Evolutionary conservation across 139 green algal species (phyloP), one percentile per base, ranked within the genome.

Genomic region (Picochlorum sp.): DNA sequence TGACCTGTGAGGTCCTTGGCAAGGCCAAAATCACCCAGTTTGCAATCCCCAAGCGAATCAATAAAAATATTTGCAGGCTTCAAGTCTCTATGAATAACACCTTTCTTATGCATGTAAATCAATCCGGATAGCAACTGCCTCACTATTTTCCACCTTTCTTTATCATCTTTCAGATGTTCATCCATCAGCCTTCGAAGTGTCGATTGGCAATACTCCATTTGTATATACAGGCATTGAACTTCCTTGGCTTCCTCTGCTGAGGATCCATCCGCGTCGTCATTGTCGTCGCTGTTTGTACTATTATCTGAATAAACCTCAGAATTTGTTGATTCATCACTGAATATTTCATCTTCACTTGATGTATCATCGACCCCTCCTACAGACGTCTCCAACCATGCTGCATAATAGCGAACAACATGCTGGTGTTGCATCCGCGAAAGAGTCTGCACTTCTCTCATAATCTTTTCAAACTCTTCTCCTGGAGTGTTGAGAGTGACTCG

Each of bases 401-500:
- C 86, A 76, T 86, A 96, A 76, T 96, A 97, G 2, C 91, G 77
- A 24, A 97, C 91, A 8, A 97, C 76, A 72, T 92, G 79, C 13
- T 84, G 78, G 65, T 97, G 90, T 77, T 97, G 86, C 68, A 97
- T 80, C 10, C 88, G 71, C 4, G 75, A 86, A 15, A 97, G 85
- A 1, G 90, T 95, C 49, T 86, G 71, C 6, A 97, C 91, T 77
- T 97, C 91, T 0, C 90, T 75, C 65, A 93, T 81, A 60, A 97
- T 88, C 57, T 83, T 79, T 0, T 66, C 66, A 31, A 68, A 73
- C 3, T 57, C 71, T 24, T 52, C 30, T 55, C 69, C 79, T 54
- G 77, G 69, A 14, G 65, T 26, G 9, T 73, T 58, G 71, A 97
- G 74, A 62, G 62, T 63, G 47, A 98, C 91, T 71, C 90, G 90